Percentiles rank a stretch among this genome's conserved stretches.
Conservation (phyloP, 306 rosid genomes). For the Quercus variabilis region DNA sequence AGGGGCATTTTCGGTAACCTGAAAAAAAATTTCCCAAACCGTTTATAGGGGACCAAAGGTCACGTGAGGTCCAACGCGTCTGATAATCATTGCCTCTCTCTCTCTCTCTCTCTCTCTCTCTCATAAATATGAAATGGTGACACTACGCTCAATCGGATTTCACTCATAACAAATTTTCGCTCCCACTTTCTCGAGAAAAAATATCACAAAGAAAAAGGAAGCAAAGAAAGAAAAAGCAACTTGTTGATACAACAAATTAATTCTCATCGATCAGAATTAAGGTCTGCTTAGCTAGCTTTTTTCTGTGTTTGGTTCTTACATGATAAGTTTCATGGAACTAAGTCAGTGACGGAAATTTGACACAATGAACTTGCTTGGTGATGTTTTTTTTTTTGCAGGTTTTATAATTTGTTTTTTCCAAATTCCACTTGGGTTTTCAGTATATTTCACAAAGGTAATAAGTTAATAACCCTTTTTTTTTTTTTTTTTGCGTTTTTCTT, state of each 20-base stretch:
- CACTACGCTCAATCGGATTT: neutral
- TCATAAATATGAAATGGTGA: neutral
- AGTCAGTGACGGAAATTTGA: neutral
- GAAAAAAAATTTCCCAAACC: neutral
- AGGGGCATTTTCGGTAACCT: neutral
- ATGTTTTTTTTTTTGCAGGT: neutral
- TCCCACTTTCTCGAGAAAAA: constrained; percentile 13
- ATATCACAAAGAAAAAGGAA: neutral
- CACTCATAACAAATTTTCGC: constrained; percentile 30
- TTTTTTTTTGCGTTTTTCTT: too few species aligned
- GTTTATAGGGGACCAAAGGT: neutral
- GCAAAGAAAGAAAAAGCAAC: too few species aligned
- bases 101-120: neutral
- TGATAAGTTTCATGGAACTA: neutral
- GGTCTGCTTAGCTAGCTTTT: neutral
- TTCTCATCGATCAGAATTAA: neutral
- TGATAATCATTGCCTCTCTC: constrained; percentile 1
- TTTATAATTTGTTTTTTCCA: neutral
- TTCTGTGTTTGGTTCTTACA: neutral
- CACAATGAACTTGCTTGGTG: neutral
- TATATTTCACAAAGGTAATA: neutral
- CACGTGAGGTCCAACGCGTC: constrained; percentile 32
- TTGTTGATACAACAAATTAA: neutral
- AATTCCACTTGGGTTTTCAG: neutral
- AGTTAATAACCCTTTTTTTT: neutral